These are phyloP conservation scores for Dothidotthia symphoricarpi DNA, from an alignment of 2,329 filamentous ascomycete genomes.

Conservation along the genomic window DNA sequence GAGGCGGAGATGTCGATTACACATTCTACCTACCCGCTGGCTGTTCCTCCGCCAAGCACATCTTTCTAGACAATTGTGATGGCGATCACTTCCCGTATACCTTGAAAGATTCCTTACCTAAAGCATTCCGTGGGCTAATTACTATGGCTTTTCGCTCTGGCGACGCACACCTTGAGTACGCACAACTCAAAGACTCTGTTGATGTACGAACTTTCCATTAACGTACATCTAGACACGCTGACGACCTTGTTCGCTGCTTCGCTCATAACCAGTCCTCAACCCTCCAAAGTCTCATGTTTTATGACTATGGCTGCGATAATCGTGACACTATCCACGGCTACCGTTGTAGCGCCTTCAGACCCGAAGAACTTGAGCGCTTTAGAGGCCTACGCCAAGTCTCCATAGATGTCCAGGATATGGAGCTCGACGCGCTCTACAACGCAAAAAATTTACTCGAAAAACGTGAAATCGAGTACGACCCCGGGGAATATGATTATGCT, in stretches of 20 bases:
- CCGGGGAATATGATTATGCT: too few species aligned
- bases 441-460: neutral
- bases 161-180: too few species aligned
- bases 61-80: conserved; percentile 11
- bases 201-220: too few species aligned
- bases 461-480: neutral
- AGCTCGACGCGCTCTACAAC: conserved; percentile 1
- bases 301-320: conserved; percentile 5
- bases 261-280: neutral
- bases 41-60: conserved; percentile 8
- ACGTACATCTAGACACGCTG: too few species aligned
- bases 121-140: conserved; percentile 3
- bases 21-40: too few species aligned
- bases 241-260: neutral
- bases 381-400: conserved; percentile 1
- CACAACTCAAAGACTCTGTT: too few species aligned
- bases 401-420: conserved; percentile 3
- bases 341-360: conserved; percentile 4
- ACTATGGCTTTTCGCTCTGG: conserved; percentile 10
- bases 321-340: conserved; percentile 1
- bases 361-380: conserved; percentile 2
- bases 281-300: conserved; percentile 11
- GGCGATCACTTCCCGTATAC: neutral
- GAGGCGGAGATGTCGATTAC: too few species aligned
- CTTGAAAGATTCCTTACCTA: too few species aligned